Base-by-base conservation (phyloP, 139 green algal species). In the Spirogloea muscicola region DNA sequence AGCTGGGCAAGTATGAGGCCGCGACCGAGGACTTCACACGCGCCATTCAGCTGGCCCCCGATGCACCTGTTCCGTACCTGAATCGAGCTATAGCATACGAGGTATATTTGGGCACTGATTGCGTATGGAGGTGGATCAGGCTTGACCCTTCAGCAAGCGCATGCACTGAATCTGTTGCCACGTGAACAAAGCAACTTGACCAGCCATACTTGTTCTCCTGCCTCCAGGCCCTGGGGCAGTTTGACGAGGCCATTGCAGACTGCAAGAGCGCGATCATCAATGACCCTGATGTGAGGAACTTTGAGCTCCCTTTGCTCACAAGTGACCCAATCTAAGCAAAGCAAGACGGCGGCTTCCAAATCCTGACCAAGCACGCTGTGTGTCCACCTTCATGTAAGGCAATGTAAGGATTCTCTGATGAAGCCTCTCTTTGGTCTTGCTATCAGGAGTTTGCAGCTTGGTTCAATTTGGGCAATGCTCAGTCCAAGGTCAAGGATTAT, bases 371-470 rank as follows among this genome's bases (percentile, higher is more conserved):
- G n/a, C n/a, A n/a, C n/a, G n/a, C n/a, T n/a, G n/a, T n/a, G n/a
- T n/a, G n/a, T n/a, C n/a, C n/a, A n/a, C n/a, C n/a, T n/a, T n/a
- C n/a, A n/a, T n/a, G n/a, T n/a, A n/a, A n/a, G n/a, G n/a, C n/a
- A n/a, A n/a, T n/a, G n/a, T n/a, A n/a, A n/a, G n/a, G n/a, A n/a
- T n/a, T n/a, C n/a, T n/a, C n/a, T n/a, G n/a, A n/a, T n/a, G n/a
- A n/a, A n/a, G n/a, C n/a, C n/a, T n/a, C n/a, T n/a, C n/a, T n/a
- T n/a, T n/a, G n/a, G n/a, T n/a, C n/a, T n/a, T n/a, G n/a, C n/a
- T n/a, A n/a, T n/a, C 64, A 72, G 10, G 74, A 82, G 59, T 70
- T 42, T 42, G 74, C 65, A 1, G 74, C 74, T 37, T 82, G 74
- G 74, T 73, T 75, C 65, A 82, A 77, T 52, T 29, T 60, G 38